phyloP scores from a whole-genome alignment of 768 basidiomycete species.

The Goffeauzyma gilvescens region DNA sequence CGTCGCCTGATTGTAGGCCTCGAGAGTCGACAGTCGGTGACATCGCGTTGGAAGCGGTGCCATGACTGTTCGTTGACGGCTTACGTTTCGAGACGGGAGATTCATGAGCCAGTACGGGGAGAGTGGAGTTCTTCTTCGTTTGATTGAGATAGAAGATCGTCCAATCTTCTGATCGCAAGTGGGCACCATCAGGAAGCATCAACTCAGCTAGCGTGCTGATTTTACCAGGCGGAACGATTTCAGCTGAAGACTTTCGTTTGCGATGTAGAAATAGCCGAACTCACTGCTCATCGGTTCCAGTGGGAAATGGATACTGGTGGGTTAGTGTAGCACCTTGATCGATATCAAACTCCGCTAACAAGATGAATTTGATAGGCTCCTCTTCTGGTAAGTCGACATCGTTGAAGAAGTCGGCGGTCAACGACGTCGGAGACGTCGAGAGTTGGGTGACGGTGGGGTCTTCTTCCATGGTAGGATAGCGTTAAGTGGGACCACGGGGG shows the following conservation, averaged over 20 bases:
- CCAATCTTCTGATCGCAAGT: slow-evolving; percentile 88
- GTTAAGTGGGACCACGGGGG: no score
- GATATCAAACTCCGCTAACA: slow-evolving; percentile 98
- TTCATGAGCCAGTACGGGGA: slow-evolving; percentile 48
- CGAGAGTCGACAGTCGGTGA: not conserved
- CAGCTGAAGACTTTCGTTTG: not conserved
- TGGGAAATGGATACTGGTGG: slow-evolving; percentile 86
- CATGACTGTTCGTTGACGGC: not conserved
- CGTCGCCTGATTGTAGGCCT: slow-evolving; percentile 1
- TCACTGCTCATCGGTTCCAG: slow-evolving; percentile 87
- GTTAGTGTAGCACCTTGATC: slow-evolving; percentile 79
- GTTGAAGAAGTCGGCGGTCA: no score
- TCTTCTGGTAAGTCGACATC: no score
- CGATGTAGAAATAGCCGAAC: slow-evolving; percentile 16
- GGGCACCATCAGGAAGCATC: slow-evolving; percentile 97
- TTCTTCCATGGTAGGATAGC: no score
- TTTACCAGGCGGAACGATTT: no score
- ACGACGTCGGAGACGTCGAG: no score
- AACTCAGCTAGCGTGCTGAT: slow-evolving; percentile 75
- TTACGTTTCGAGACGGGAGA: slow-evolving; percentile 2
- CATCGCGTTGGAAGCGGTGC: not conserved
- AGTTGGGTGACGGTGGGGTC: no score
- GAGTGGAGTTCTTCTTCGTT: slow-evolving; percentile 67
- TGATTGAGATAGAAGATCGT: slow-evolving; percentile 97
- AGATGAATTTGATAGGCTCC: slow-evolving; percentile 51